Base-by-base conservation (phyloP, 139 green algal genomes). In the Tetradesmus lagerheimii region DNA sequence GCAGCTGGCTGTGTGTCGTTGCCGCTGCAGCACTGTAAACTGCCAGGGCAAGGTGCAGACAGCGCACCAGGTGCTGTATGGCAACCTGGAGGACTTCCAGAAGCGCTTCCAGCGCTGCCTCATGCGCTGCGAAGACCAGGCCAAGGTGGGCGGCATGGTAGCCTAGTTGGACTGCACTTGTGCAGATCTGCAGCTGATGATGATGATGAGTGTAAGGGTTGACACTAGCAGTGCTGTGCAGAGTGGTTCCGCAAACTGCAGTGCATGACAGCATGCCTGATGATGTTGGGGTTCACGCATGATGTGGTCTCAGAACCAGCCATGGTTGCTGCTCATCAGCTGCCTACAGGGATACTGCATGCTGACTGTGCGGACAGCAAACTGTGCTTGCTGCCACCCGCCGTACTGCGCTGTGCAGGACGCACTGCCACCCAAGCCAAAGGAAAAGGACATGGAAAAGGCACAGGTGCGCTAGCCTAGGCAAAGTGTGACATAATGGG, bases 51-150 rank as follows among this genome's bases (percentile, higher is more conserved):
- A 53, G 41, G 80, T 91, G 34, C 62, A 88, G 41, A 20, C 38
- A 41, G 88, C 88, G 0, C 90, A 93, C 9, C 90, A 91, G n/a
- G 37, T 87, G 18, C 47, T 81, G 16, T 87, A 87, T 14, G 87
- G 75, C 35, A 64, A 67, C 15, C 57, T 92, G 1, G 83, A 90
- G 18, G 74, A 92, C 27, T 92, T 93, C 81, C 92, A 95, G 91
- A 89, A 93, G 76, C 93, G 93, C 39, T 90, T 95, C 34, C 90
- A 95, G 89, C 85, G 93, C 2, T 93, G 90, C n/a, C 85, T 92
- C 31, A 85, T 93, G 85, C 88, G 91, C 25, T 95, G 93, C 76
- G 88, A 95, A 85, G 91, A 95, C 50, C 27, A 82, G 20, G 93
- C 88, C 31, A 80, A 84, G 87, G 90, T 93, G 64, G 39, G 85